Evolutionary conservation across 306 rosid genomes (phyloP), one percentile per base, ranked within the genome.

Genomic region (Corylus avellana): DNA sequence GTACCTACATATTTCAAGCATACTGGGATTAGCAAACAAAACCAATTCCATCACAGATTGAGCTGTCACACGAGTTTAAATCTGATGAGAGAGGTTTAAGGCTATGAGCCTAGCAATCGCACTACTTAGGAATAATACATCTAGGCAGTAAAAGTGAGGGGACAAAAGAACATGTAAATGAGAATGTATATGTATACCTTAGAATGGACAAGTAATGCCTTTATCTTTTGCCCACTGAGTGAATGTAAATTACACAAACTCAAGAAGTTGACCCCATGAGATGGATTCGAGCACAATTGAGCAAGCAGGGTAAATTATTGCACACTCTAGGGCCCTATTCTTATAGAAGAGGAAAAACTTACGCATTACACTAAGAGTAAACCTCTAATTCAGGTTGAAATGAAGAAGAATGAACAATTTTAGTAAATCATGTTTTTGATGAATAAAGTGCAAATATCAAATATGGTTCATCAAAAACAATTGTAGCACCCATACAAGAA

Each of bases 1-100:
- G 98, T 76, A 74, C 99, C 99, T 95, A 79, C 51, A 87, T 37
- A 83, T 81, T 72, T 70, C 49, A 80, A 75, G 42, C 67, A 82
- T 58, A 47, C 14, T 50, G 75, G 70, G 32, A 80, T 72, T 13
- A 75, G 49, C 49, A 55, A 72, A 56, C 42, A 81, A 78, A 78
- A 18, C 29, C 77, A 72, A 29, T 75, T 22, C 47, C 32, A 35
- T 16, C 51, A 32, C 70, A 77, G 54, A 68, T n/a, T 63, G 25
- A 47, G n/a, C 7, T 32, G 17, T 0, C 64, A 39, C 58, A 6
- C 6, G 29, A 63, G 46, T 5, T 10, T 12, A 63, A 29, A 29
- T 63, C 46, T 4, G 12, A 39, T 67, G 69, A 37, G 39, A 55
- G 17, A 22, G 66, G 13, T 51, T 50, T 18, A 53, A 35, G 8